A percentile compares a stretch with the other conserved stretches of the same genome.
These are phyloP conservation scores for Ustilaginoidea virens DNA, from an alignment of 2,329 filamentous ascomycete genomes.

Conservation along the genomic window DNA sequence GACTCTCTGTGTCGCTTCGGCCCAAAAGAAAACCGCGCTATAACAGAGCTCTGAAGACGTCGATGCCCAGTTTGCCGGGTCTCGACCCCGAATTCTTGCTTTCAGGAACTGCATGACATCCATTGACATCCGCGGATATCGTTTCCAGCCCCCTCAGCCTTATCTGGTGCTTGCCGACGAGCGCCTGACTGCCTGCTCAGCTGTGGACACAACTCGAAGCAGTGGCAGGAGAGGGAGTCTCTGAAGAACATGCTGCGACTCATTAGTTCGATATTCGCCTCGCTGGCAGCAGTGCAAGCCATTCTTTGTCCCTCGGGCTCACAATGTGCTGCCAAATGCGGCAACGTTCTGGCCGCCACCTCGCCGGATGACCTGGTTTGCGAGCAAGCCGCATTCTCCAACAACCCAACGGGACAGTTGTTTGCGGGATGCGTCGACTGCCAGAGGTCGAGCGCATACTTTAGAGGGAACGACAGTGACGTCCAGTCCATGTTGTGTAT, in stretches of 20 bases:
- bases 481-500: conserved; percentile 38
- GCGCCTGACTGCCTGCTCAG: too few relatives aligned
- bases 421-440: conserved; percentile 37
- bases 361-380: conserved; percentile 33
- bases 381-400: conserved; percentile 22
- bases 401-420: conserved; percentile 25
- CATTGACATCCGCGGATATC: too few relatives aligned
- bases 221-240: neutral
- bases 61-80: too few relatives aligned
- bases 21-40: too few relatives aligned
- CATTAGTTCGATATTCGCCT: neutral
- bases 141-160: too few relatives aligned
- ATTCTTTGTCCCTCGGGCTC: conserved; percentile 31
- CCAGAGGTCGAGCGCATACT: conserved; percentile 33
- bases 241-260: neutral
- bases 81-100: too few relatives aligned
- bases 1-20: too few relatives aligned
- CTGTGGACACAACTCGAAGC: too few relatives aligned
- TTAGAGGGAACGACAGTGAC: conserved; percentile 31
- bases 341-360: conserved; percentile 34
- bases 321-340: conserved; percentile 33
- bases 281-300: conserved; percentile 10
- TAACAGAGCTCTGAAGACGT: too few relatives aligned
- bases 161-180: too few relatives aligned
- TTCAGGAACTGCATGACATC: too few relatives aligned